phyloP scores from a whole-genome alignment of 2,329 filamentous ascomycete genomes.

The Neofusicoccum cordaticola region DNA sequence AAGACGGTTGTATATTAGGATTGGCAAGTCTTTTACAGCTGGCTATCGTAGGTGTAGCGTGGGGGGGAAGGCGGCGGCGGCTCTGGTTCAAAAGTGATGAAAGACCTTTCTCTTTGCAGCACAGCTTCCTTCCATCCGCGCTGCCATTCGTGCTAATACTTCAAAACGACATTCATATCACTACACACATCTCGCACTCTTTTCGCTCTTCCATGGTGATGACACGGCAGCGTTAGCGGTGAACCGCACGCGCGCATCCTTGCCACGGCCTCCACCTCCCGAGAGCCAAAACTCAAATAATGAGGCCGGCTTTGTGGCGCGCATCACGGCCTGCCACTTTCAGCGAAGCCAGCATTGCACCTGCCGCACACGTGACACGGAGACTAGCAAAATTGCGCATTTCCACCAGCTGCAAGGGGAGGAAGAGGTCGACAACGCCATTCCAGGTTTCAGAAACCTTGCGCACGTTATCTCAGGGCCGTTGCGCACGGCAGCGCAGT shows the following conservation, averaged over 20 bases:
- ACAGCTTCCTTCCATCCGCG: neutral
- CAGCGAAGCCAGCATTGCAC: neutral
- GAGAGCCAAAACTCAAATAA: neutral
- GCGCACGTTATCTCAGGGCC: conserved; percentile 10
- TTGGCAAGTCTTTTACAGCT: conserved; percentile 14
- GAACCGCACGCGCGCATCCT: neutral
- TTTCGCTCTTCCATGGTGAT: neutral
- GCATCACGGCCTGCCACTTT: neutral
- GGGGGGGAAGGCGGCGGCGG: neutral
- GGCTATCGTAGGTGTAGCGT: conserved; percentile 1
- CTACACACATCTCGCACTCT: neutral
- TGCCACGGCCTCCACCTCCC: neutral
- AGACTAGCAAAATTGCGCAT: conserved; percentile 11
- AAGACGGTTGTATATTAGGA: conserved; percentile 18
- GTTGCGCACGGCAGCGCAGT: neutral
- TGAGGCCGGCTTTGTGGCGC: conserved; percentile 13
- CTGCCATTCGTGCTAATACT: conserved; percentile 14
- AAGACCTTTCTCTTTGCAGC: conserved; percentile 12
- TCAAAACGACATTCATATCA: conserved; percentile 9
- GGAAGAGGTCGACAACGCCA: neutral
- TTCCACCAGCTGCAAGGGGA: conserved; percentile 12
- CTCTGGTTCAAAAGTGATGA: conserved; percentile 15
- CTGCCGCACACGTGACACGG: neutral
- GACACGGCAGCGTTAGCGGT: neutral
- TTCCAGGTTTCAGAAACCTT: conserved; percentile 12